Percentiles rank a stretch among this genome's conserved stretches.
phyloP scores from a whole-genome alignment of 768 basidiomycete genomes.

The Coprinopsis sp. region DNA sequence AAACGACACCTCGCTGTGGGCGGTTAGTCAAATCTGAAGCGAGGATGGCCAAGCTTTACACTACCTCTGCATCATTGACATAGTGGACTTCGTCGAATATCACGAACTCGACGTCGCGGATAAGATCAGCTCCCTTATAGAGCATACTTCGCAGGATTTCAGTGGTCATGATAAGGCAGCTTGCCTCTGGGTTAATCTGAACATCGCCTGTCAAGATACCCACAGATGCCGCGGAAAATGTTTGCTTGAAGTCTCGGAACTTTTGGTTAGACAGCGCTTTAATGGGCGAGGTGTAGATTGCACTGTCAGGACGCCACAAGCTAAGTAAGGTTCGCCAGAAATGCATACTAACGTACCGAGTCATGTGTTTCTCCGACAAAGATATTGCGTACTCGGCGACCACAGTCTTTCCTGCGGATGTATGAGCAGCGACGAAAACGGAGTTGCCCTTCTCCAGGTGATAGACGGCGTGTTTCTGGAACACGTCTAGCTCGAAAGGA shows the following conservation, averaged over 20 bases:
- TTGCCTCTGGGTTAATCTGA: conserved; percentile 97
- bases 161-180: conserved; percentile 96
- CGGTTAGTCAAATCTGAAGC: not conserved
- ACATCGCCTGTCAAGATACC: conserved; percentile 98
- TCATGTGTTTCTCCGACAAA: conserved; percentile 97
- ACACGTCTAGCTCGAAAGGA: conserved; percentile 97
- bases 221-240: conserved; percentile 85
- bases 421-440: conserved; percentile 99
- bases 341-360: conserved; percentile 50
- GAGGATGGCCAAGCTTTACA: not conserved
- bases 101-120: conserved; percentile 98
- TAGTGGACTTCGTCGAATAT: conserved; percentile 99
- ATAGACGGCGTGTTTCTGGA: conserved; percentile 98
- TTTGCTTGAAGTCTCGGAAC: conserved; percentile 97
- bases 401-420: conserved; percentile 98
- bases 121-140: conserved; percentile 97
- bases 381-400: conserved; percentile 99
- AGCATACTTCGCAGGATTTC: conserved; percentile 98
- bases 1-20: conserved; percentile 89
- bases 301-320: conserved; percentile 51
- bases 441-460: conserved; percentile 96
- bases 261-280: conserved; percentile 99
- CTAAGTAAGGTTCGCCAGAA: conserved; percentile 4
- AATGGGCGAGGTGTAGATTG: conserved; percentile 98
- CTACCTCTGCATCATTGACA: conserved; percentile 96